phyloP scores from a whole-genome alignment of 345 rosid species.

The Anastatica hierochuntica region DNA sequence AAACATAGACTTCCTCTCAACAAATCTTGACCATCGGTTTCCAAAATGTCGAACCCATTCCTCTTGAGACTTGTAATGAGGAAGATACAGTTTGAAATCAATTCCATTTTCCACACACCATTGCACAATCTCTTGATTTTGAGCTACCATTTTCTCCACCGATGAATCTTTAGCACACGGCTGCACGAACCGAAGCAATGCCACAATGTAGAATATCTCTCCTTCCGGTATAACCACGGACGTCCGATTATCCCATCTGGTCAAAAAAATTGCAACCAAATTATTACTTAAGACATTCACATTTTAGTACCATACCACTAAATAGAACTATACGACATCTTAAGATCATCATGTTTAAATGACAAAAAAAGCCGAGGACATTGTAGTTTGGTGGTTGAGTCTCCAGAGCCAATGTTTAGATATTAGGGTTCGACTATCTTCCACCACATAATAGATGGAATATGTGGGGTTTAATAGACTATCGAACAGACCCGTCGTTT shows the following conservation, averaged over 20 bases:
- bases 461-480: no score
- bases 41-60: conserved; percentile 90
- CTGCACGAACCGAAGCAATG: conserved; percentile 55
- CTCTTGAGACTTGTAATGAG: conserved; percentile 64
- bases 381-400: no score
- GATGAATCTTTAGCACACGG: conserved; percentile 28
- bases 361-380: no score
- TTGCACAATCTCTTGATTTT: conserved; percentile 54
- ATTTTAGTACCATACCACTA: no score
- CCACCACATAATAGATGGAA: no score
- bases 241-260: conserved; percentile 75
- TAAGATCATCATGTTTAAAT: no score
- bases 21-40: conserved; percentile 57
- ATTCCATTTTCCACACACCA: conserved; percentile 37
- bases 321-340: no score
- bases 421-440: no score
- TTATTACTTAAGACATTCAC: not conserved
- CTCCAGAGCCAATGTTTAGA: no score
- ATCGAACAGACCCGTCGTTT: no score
- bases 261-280: not conserved
- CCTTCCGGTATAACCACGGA: conserved; percentile 62
- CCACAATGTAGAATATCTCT: conserved; percentile 82
- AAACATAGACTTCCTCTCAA: conserved; percentile 49
- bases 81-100: conserved; percentile 78
- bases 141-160: conserved; percentile 44